Percentiles rank a stretch among this genome's conserved stretches.
phyloP scores from a whole-genome alignment of 2,329 filamentous ascomycete species.

The Trichophyton schoenleinii region DNA sequence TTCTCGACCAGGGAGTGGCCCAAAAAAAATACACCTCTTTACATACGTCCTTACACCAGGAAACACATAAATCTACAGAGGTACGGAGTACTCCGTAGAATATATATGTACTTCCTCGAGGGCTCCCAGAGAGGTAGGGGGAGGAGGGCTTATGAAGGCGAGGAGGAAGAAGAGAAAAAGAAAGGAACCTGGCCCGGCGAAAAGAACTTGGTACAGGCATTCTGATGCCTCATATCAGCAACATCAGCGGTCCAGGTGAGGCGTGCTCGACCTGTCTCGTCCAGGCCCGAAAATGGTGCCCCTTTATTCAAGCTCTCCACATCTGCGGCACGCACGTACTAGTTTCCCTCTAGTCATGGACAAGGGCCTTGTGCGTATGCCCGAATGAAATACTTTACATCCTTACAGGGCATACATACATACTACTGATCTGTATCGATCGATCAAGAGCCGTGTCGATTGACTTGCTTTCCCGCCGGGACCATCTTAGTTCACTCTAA shows the following conservation, averaged over 20 bases:
- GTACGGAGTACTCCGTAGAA: not conserved
- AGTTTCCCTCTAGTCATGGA: not conserved
- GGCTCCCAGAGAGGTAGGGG: not conserved
- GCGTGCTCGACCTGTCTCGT: constrained; percentile 7
- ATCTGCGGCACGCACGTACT: not conserved
- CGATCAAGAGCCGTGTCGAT: not conserved
- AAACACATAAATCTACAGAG: not conserved
- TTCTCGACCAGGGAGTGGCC: not conserved
- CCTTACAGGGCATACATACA: too few species aligned
- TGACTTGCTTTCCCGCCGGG: not conserved
- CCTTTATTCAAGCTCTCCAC: constrained; percentile 1
- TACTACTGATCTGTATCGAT: too few species aligned
- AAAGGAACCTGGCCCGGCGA: not conserved
- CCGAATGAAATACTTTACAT: too few species aligned
- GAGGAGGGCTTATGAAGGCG: not conserved
- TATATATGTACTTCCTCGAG: not conserved
- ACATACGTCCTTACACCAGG: not conserved
- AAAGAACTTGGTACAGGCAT: not conserved
- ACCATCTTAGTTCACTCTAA: not conserved
- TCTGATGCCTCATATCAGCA: constrained; percentile 7
- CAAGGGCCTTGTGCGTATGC: not conserved
- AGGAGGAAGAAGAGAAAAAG: not conserved
- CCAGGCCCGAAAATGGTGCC: not conserved
- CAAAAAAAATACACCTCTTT: not conserved
- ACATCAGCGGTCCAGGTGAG: constrained; percentile 7